A percentile compares a stretch with the other conserved stretches of the same genome.
Evolutionary conservation across 345 rosid species (phyloP).

Genomic region (Rhodamnia rubescens): DNA sequence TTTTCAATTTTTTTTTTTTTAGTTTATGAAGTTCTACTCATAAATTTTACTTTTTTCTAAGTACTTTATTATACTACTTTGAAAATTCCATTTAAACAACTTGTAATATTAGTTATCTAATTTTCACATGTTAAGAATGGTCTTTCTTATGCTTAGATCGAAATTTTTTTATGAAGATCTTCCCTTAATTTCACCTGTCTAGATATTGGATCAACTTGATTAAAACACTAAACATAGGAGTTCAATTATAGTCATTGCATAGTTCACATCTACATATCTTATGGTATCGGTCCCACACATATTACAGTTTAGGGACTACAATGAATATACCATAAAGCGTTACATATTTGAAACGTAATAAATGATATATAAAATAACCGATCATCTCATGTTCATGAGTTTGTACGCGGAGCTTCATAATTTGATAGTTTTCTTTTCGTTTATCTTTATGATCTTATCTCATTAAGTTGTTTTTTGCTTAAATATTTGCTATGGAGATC

Average conservation of each 20-base stretch:
- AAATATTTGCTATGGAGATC: not conserved
- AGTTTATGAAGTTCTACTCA: not conserved
- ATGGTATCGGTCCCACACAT: rapidly evolving
- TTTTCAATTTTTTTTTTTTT: not conserved
- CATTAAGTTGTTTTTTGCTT: too few species aligned
- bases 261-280: not conserved
- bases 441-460: not conserved
- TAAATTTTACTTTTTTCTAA: not conserved
- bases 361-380: not conserved
- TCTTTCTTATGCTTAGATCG: not conserved
- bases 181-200: not conserved
- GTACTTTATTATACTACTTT: not conserved
- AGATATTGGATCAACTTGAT: not conserved
- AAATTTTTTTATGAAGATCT: not conserved
- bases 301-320: too few species aligned
- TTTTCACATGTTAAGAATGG: not conserved
- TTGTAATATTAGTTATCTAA: not conserved
- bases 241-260: rapidly evolving
- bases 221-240: not conserved
- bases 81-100: not conserved
- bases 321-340: not conserved
- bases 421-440: not conserved
- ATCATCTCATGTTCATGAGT: not conserved
- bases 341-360: not conserved
- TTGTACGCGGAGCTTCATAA: rapidly evolving